phyloP scores from a whole-genome alignment of 192 early-diverging fungal genomes.

The Coemansia sp. region DNA sequence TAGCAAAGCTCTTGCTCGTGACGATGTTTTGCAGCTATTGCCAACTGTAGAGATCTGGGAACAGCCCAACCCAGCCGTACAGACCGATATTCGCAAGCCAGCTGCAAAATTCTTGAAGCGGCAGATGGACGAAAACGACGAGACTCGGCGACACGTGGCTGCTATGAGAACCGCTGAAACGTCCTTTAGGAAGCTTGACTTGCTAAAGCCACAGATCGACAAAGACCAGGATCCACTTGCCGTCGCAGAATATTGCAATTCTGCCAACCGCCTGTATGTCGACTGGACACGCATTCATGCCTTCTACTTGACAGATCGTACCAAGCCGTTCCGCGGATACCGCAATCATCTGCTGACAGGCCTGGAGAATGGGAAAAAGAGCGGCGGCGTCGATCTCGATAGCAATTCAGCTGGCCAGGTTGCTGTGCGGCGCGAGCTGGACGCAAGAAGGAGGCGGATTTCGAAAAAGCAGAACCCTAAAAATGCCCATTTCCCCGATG shows the following conservation, averaged over 20 bases:
- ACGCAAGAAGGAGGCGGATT: slow-evolving; percentile 29
- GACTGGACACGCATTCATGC: slow-evolving; percentile 42
- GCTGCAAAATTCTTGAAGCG: slow-evolving; percentile 18
- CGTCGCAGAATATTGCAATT: slow-evolving; percentile 26
- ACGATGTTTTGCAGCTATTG: not conserved
- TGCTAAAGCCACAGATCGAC: slow-evolving; percentile 17
- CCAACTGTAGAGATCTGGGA: not conserved
- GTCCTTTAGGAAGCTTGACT: slow-evolving; percentile 35
- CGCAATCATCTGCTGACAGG: slow-evolving; percentile 16
- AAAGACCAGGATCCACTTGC: not conserved
- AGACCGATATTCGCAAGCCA: slow-evolving; percentile 16
- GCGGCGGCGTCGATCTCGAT: slow-evolving; percentile 6
- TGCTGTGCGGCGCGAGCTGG: slow-evolving; percentile 31
- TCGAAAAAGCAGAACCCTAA: slow-evolving; percentile 9
- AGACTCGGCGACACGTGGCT: slow-evolving; percentile 22
- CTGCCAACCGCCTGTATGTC: slow-evolving; percentile 25
- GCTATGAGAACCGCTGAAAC: slow-evolving; percentile 42
- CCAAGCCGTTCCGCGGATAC: slow-evolving; percentile 38
- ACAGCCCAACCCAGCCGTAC: not conserved
- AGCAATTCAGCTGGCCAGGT: slow-evolving; percentile 14
- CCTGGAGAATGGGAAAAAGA: slow-evolving; percentile 23
- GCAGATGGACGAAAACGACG: slow-evolving; percentile 23
- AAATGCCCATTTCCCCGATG: not conserved
- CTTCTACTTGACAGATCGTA: slow-evolving; percentile 27
- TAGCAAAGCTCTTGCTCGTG: not conserved